Base-by-base conservation (phyloP, 495 filamentous ascomycete species). In the Lophium mytilinum region DNA sequence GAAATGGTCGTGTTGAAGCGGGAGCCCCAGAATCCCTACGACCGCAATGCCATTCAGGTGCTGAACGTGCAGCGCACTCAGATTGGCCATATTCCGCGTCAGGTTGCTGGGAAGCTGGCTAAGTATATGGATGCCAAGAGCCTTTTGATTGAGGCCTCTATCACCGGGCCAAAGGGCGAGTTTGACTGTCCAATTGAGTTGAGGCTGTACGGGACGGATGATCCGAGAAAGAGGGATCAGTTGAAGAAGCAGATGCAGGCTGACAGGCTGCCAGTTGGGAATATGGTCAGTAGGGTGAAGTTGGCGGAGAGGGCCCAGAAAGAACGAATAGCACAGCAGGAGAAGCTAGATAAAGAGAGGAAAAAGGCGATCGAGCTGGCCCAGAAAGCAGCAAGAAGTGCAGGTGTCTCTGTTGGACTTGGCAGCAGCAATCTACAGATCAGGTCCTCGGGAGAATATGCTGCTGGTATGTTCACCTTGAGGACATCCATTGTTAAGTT, bases 51-150 rank as follows among this genome's bases (percentile, higher is more conserved):
- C 0, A 59, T 59, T 55, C 14, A 59, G 34, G 79, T 93, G 1
- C 75, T 85, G 57, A 95, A 94, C 70, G 87, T 90, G n/a, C 80
- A 86, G 69, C 78, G 84, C 18, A 67, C 56, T 3, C 90, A 95
- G 63, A 86, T 95, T 56, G 91, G 91, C 3, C 88, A 95, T 68
- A 78, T 96, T 40, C 85, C 87, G 1, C 72, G 80, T 12, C 66
- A 53, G 0, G 66, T 88, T 30, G 88, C 85, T 1, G 70, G 73
- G 11, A 90, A 87, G 67, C 73, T 96, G 21, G 85, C 88, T 0
- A 79, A 76, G 1, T 90, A 89, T 63, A 77, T 96, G 64, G 86
- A 84, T 64, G 60, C 66, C 18, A 68, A 65, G 14, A 67, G 73
- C 43, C 68, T 92, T 11, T 57, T 78, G 5, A 66, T 90, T 9